Conservation (phyloP, 495 filamentous ascomycete genomes). For the Penicillium taxi region DNA sequence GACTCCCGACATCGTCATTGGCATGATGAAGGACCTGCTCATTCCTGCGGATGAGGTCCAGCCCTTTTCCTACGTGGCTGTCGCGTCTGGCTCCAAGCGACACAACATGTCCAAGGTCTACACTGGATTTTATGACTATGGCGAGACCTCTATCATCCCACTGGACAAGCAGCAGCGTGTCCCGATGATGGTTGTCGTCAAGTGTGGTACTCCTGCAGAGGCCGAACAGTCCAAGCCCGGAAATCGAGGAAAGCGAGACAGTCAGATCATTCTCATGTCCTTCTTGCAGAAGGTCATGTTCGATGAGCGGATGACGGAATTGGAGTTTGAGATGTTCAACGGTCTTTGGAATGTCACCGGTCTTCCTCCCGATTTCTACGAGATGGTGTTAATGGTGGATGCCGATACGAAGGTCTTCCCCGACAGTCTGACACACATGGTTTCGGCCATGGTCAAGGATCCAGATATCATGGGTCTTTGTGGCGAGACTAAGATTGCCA, state of each 20-base stretch:
- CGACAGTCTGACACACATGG: constrained; percentile 96
- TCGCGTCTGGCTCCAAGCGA: constrained; percentile 89
- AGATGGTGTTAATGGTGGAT: constrained; percentile 96
- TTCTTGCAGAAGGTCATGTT: constrained; percentile 99
- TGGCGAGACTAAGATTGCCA: constrained; percentile 98
- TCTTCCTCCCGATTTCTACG: constrained; percentile 95
- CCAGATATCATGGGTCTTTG: constrained; percentile 99
- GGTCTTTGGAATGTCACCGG: constrained; percentile 97
- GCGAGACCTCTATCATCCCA: constrained; percentile 67
- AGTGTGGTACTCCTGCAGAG: constrained; percentile 90
- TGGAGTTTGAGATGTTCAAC: constrained; percentile 99
- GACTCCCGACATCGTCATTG: constrained; percentile 82
- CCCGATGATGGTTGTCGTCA: constrained; percentile 97
- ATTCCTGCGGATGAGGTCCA: constrained; percentile 70
- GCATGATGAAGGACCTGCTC: constrained; percentile 92
- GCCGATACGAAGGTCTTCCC: constrained; percentile 99
- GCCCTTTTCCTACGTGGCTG: constrained; percentile 91
- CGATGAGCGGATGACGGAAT: constrained; percentile 98
- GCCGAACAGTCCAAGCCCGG: constrained; percentile 74
- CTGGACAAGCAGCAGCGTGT: constrained; percentile 89
- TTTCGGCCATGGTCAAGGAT: constrained; percentile 98
- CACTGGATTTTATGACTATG: constrained; percentile 96
- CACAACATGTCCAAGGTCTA: constrained; percentile 99
- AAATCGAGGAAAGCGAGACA: constrained; percentile 96
- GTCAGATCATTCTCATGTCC: constrained; percentile 98